Conservation (phyloP, 805 yeast genomes). For the Cephaloascus fragrans region DNA sequence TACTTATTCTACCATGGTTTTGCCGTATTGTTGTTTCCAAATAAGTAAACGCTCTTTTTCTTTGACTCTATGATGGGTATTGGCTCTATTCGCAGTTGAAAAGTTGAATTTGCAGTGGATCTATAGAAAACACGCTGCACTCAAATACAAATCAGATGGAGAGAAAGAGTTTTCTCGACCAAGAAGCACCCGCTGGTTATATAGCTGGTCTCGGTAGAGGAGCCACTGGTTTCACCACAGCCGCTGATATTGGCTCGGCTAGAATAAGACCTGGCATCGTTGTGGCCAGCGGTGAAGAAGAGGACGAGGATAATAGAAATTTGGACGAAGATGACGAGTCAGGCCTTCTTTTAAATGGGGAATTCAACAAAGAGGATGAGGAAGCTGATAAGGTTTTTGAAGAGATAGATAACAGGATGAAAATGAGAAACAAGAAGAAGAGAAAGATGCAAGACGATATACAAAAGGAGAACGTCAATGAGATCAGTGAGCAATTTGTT, state of each 20-base stretch:
- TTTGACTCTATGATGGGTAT: too few relatives aligned
- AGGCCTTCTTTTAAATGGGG: slow-evolving; percentile 15
- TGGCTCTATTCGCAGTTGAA: too few relatives aligned
- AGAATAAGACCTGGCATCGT: slow-evolving; percentile 17
- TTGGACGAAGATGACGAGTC: slow-evolving; percentile 15
- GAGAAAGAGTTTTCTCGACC: slow-evolving; percentile 60
- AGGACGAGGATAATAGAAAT: slow-evolving; percentile 17
- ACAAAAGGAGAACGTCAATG: slow-evolving; percentile 11
- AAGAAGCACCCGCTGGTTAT: slow-evolving; percentile 83
- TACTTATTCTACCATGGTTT: too few relatives aligned
- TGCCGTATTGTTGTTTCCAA: too few relatives aligned
- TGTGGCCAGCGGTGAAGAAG: slow-evolving; percentile 16
- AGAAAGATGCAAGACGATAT: slow-evolving; percentile 9
- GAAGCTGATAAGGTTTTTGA: slow-evolving; percentile 72
- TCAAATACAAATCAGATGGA: slow-evolving; percentile 24
- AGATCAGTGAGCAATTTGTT: slow-evolving; percentile 46
- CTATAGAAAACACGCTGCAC: too few relatives aligned
- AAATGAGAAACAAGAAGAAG: slow-evolving; percentile 17
- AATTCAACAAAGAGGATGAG: slow-evolving; percentile 46
- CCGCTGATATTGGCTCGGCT: slow-evolving; percentile 61
- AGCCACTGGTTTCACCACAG: slow-evolving; percentile 85
- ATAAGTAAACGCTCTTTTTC: too few relatives aligned
- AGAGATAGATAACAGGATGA: slow-evolving; percentile 50
- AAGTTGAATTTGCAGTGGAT: too few relatives aligned
- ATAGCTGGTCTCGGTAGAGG: slow-evolving; percentile 93